Percentiles rank a stretch among this genome's conserved stretches.
These are phyloP conservation scores for Cynara cardunculus DNA, from an alignment of 129 eudicot species.

Conservation along the genomic window DNA sequence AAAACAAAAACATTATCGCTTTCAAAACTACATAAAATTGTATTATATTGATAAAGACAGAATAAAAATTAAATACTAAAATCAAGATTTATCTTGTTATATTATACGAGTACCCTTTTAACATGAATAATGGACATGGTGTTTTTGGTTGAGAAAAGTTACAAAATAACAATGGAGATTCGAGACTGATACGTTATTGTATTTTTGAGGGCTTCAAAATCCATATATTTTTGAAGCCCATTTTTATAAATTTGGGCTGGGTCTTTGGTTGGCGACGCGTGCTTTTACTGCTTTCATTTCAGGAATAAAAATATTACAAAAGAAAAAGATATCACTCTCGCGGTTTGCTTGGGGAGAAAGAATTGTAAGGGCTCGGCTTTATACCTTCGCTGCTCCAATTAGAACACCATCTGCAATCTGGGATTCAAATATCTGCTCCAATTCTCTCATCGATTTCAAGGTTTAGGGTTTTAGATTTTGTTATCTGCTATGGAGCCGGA, in stretches of 20 bases:
- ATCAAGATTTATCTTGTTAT: no score
- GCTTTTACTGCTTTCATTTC: background rate
- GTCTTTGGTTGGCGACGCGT: background rate
- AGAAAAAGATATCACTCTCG: background rate
- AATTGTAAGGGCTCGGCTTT: constrained; percentile 17
- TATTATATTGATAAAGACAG: no score
- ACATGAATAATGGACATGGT: no score
- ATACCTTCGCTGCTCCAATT: constrained; percentile 8
- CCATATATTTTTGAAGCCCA: background rate
- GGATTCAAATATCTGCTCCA: background rate
- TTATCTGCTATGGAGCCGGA: constrained; percentile 46
- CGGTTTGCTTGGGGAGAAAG: constrained; percentile 26
- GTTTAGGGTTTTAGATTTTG: constrained; percentile 27
- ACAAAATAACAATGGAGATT: no score
- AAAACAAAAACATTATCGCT: no score
- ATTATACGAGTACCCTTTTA: no score
- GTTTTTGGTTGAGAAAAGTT: no score
- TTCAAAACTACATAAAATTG: no score
- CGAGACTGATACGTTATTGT: no score
- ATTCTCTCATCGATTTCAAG: background rate
- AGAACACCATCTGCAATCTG: constrained; percentile 4
- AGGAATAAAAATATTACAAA: background rate
- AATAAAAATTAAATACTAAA: no score
- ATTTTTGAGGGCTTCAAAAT: no score
- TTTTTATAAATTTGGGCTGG: background rate